A percentile compares a stretch with the other conserved stretches of the same genome.
phyloP scores from a whole-genome alignment of 208 protist species.

The Trypanosoma vivax region DNA sequence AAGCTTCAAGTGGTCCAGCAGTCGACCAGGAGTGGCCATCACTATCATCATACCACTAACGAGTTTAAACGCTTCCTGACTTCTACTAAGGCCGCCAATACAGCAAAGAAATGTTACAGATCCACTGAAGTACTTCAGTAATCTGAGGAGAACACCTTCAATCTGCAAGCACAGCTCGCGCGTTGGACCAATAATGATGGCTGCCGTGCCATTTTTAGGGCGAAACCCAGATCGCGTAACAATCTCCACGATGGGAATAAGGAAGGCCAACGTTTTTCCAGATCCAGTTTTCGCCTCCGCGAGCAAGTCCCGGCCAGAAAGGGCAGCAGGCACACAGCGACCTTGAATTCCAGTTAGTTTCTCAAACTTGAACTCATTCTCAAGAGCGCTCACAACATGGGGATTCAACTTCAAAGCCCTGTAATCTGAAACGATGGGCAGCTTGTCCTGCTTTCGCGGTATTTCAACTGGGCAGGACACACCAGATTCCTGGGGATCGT shows the following conservation, averaged over 20 bases:
- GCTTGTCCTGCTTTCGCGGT: constrained; percentile 16
- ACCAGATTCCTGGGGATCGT: neutral
- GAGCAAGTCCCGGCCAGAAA: constrained; percentile 85
- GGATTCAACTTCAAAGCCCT: constrained; percentile 81
- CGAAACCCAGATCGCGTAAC: constrained; percentile 93
- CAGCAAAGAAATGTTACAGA: constrained; percentile 85
- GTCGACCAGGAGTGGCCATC: constrained; percentile 87
- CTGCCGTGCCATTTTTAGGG: constrained; percentile 95
- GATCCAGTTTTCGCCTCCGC: constrained; percentile 93
- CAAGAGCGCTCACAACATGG: constrained; percentile 68
- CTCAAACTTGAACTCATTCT: constrained; percentile 91
- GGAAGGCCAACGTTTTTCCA: constrained; percentile 98
- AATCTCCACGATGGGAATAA: constrained; percentile 98
- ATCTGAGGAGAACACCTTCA: constrained; percentile 92
- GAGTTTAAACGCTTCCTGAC: constrained; percentile 87
- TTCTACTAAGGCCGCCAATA: constrained; percentile 88
- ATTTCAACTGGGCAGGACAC: neutral
- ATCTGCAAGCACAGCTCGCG: constrained; percentile 99
- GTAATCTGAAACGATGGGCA: constrained; percentile 69
- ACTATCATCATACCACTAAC: constrained; percentile 87
- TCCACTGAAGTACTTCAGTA: constrained; percentile 90
- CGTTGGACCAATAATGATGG: constrained; percentile 97
- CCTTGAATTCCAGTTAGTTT: constrained; percentile 95
- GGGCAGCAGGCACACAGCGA: constrained; percentile 81
- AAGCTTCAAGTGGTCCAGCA: constrained; percentile 98